phyloP scores from a whole-genome alignment of 2,329 filamentous ascomycete species.

The Paraphaeosphaeria sporulosa region DNA sequence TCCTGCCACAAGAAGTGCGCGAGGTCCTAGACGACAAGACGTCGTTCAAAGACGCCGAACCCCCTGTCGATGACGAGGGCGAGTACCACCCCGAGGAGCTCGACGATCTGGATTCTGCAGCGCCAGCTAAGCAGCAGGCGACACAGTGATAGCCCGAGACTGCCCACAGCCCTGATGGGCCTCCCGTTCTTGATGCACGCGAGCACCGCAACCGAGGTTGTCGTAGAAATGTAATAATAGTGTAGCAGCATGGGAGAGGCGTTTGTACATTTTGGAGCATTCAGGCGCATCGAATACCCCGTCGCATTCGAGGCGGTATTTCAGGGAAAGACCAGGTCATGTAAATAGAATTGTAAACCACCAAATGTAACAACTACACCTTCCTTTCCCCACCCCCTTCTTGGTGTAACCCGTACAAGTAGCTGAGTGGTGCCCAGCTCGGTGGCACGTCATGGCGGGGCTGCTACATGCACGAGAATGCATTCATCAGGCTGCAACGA shows the following conservation, averaged over 20 bases:
- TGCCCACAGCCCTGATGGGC: neutral
- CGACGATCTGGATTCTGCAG: neutral
- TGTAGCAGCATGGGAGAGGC: neutral
- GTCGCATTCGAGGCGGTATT: neutral
- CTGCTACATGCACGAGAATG: neutral
- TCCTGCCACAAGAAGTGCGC: neutral
- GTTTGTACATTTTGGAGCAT: neutral
- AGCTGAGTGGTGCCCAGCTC: neutral
- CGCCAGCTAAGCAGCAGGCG: neutral
- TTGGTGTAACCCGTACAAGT: neutral
- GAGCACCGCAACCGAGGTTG: neutral
- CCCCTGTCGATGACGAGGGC: neutral
- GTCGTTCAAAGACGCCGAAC: neutral
- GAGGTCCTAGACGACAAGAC: neutral
- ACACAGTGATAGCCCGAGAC: neutral
- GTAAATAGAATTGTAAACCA: neutral
- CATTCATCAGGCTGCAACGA: neutral
- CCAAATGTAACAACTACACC: neutral
- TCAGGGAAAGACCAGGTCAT: neutral
- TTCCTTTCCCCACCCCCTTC: neutral
- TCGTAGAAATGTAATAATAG: neutral
- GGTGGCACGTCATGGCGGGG: slow-evolving; percentile 1
- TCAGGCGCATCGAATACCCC: slow-evolving; percentile 5
- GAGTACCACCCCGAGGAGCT: neutral
- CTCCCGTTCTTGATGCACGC: neutral